Conservation (phyloP, 139 green algal genomes). For the Tetradesmus obliquus region DNA sequence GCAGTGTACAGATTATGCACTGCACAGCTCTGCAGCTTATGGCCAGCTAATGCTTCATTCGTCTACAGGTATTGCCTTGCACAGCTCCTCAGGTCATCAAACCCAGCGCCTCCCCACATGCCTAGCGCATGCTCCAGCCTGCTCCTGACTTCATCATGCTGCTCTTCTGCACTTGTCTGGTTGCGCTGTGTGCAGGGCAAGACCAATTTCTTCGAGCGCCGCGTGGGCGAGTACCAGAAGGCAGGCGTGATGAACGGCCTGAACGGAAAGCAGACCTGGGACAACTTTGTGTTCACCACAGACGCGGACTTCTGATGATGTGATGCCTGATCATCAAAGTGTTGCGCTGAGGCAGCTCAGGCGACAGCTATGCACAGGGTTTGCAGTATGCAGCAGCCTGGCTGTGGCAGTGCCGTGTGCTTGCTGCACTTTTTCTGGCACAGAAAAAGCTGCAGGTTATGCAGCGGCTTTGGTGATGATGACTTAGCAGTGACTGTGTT, state of each 20-base stretch:
- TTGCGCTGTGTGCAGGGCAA: conserved; percentile 52
- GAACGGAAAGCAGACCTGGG: not conserved
- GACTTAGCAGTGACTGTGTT: too few species aligned
- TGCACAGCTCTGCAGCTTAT: too few species aligned
- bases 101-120: too few species aligned
- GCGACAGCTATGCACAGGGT: too few species aligned
- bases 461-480: too few species aligned
- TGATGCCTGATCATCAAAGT: not conserved
- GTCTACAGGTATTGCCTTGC: not conserved
- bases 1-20: too few species aligned
- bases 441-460: too few species aligned
- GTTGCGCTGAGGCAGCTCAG: too few species aligned
- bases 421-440: too few species aligned
- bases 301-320: conserved; percentile 61
- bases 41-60: not conserved
- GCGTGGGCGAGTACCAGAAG: conserved; percentile 97
- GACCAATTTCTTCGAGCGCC: conserved; percentile 98
- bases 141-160: not conserved
- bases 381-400: too few species aligned
- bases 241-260: conserved; percentile 83
- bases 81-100: not conserved
- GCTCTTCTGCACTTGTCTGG: not conserved
- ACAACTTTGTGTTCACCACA: conserved; percentile 55
- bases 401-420: too few species aligned
- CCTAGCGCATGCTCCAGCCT: not conserved